phyloP scores from a whole-genome alignment of 345 rosid genomes.

The Corchorus capsularis region DNA sequence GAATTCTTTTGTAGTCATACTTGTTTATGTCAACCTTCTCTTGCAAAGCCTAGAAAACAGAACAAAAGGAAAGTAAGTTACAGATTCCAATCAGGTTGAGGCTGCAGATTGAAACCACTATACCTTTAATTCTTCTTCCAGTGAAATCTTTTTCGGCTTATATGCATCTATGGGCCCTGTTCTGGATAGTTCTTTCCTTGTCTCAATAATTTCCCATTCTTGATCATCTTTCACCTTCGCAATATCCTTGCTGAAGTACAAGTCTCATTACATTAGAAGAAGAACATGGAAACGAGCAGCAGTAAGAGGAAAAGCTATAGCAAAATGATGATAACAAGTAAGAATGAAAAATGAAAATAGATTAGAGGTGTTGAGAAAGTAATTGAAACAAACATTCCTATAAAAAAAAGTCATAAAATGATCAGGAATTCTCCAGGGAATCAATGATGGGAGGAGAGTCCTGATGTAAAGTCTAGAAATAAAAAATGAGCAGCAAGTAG shows the following conservation, averaged over 20 bases:
- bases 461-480: neutral
- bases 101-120: neutral
- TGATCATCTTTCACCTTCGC: conserved; percentile 84
- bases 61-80: conserved; percentile 4
- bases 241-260: conserved; percentile 79
- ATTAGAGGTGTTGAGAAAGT: neutral
- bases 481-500: neutral
- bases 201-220: conserved; percentile 91
- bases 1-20: conserved; percentile 84
- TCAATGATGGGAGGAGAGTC: neutral
- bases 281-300: neutral
- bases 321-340: neutral
- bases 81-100: neutral
- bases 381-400: neutral
- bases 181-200: conserved; percentile 73
- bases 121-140: conserved; percentile 91
- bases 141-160: conserved; percentile 70
- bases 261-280: conserved; percentile 23
- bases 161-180: conserved; percentile 76
- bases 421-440: neutral
- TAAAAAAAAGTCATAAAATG: neutral
- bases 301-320: neutral
- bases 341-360: neutral
- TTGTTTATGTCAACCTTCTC: conserved; percentile 75
- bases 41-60: conserved; percentile 59